Evolutionary conservation across 1,284 basidiomycete species (phyloP).

Genomic region (Ganoderma sp.): DNA sequence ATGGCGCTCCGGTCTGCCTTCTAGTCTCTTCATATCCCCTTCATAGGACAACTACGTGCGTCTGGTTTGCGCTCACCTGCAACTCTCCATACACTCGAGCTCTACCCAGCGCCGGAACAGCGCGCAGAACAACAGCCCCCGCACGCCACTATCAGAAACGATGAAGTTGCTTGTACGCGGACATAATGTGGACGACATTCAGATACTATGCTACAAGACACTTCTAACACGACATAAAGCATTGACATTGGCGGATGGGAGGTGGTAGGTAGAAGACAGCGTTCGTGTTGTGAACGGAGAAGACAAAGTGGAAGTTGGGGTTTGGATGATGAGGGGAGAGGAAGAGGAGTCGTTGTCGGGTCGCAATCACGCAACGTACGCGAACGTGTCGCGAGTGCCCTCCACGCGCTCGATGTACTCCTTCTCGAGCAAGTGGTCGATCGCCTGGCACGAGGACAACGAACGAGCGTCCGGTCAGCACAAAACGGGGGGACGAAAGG

Average conservation of each 20-base stretch:
- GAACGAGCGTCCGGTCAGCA: background rate
- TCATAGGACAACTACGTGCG: background rate
- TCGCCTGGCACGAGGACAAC: constrained; percentile 65
- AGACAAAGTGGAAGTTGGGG: background rate
- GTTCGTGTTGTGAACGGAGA: background rate
- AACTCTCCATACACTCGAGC: background rate
- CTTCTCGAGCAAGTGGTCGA: constrained; percentile 95
- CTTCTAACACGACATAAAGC: constrained; percentile 36
- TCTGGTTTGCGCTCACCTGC: background rate
- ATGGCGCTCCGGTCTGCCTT: background rate
- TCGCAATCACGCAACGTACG: constrained; percentile 66
- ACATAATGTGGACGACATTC: constrained; percentile 7
- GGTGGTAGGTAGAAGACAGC: constrained; percentile 2
- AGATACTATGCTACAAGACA: constrained; percentile 37
- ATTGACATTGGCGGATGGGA: constrained; percentile 16
- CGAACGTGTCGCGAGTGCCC: constrained; percentile 79
- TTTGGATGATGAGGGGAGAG: background rate
- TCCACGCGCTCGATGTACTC: constrained; percentile 96
- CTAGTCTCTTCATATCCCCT: background rate
- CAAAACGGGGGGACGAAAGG: background rate
- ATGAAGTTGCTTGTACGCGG: constrained; percentile 2
- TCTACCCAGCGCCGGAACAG: background rate
- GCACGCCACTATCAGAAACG: constrained; percentile 7
- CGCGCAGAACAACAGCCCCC: background rate
- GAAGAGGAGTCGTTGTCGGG: background rate